Evolutionary conservation across 2,329 filamentous ascomycete species (phyloP).

Genomic region (Paradendryphiella salina): DNA sequence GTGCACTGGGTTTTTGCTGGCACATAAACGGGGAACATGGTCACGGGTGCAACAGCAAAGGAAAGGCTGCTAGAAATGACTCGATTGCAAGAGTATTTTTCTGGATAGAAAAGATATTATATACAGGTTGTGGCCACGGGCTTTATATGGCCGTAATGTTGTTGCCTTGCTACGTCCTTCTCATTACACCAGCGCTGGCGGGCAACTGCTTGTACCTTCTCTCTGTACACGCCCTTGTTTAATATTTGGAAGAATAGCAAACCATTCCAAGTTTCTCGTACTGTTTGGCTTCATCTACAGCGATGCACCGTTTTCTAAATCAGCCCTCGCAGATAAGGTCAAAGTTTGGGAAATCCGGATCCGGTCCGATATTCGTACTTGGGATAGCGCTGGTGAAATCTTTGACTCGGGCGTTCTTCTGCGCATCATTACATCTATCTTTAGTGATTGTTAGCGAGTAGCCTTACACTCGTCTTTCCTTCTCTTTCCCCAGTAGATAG

Average conservation of each 20-base stretch:
- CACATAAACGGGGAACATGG: not conserved
- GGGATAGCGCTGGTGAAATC: slow-evolving; percentile 31
- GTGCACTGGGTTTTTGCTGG: not conserved
- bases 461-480: no score
- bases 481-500: not conserved
- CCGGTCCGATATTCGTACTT: slow-evolving; percentile 43
- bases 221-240: no score
- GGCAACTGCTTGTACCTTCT: no score
- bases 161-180: not conserved
- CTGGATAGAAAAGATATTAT: no score
- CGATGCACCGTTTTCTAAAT: not conserved
- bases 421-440: slow-evolving; percentile 38
- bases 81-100: no score
- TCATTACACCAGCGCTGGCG: no score
- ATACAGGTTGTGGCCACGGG: no score
- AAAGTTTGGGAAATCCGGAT: slow-evolving; percentile 46
- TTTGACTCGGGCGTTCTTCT: slow-evolving; percentile 32
- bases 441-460: not conserved
- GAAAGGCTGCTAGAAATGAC: no score
- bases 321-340: slow-evolving; percentile 43
- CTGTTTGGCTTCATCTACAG: not conserved
- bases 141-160: no score
- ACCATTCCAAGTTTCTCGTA: no score
- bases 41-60: not conserved
- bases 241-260: no score